phyloP scores from a whole-genome alignment of 805 yeast species.

The Candida dajiaensis region DNA sequence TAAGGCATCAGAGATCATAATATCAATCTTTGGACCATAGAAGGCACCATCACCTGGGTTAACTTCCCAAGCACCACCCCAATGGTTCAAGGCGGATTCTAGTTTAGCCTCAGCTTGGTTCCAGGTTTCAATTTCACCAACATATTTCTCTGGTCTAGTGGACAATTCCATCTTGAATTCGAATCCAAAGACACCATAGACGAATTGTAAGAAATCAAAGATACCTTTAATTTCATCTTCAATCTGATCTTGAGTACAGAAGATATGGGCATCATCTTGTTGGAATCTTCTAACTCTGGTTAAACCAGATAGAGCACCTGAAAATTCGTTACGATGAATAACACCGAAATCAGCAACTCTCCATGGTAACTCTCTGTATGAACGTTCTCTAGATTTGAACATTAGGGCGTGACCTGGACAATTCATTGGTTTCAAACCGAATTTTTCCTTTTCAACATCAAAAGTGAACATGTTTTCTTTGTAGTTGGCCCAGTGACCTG shows the following conservation, averaged over 20 bases:
- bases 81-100: constrained; percentile 73
- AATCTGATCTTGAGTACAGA: constrained; percentile 91
- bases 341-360: constrained; percentile 98
- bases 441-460: constrained; percentile 93
- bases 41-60: constrained; percentile 98
- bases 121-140: constrained; percentile 95
- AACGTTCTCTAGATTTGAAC: constrained; percentile 88
- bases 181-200: constrained; percentile 90
- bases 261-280: constrained; percentile 98
- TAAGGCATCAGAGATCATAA: constrained; percentile 90
- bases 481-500: constrained; percentile 98
- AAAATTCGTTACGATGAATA: constrained; percentile 91
- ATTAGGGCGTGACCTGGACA: constrained; percentile 92
- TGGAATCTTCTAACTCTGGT: constrained; percentile 99
- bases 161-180: constrained; percentile 96
- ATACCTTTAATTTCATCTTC: constrained; percentile 77
- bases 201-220: constrained; percentile 77
- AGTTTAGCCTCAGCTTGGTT: constrained; percentile 82
- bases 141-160: constrained; percentile 94
- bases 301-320: constrained; percentile 91
- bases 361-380: constrained; percentile 96
- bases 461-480: constrained; percentile 96
- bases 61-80: constrained; percentile 90
- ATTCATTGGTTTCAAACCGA: constrained; percentile 92
- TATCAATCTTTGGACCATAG: constrained; percentile 94